Evolutionary conservation across 257 asterid species (phyloP).

Genomic region (Gynochthodes officinalis): DNA sequence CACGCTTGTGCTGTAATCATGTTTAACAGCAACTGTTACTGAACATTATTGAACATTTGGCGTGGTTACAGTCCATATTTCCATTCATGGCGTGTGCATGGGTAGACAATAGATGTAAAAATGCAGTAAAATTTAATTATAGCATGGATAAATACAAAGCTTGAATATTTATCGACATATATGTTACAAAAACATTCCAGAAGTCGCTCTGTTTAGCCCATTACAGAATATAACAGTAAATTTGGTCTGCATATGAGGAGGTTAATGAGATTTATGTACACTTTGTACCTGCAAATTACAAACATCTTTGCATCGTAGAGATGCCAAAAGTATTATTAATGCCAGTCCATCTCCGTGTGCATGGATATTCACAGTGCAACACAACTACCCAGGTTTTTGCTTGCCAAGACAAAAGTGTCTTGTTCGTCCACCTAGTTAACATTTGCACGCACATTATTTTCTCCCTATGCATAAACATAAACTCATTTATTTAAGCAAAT

Average conservation of each 20-base stretch:
- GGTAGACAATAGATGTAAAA: too few species aligned
- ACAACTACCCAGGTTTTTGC: not conserved
- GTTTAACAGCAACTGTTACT: not conserved
- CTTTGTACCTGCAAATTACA: not conserved
- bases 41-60: not conserved
- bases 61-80: not conserved
- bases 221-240: too few species aligned
- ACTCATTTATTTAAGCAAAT: not conserved
- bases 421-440: conserved; percentile 1
- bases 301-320: not conserved
- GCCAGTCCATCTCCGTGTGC: not conserved
- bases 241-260: not conserved
- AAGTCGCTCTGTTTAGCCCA: too few species aligned
- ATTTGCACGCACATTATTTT: not conserved
- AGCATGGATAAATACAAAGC: too few species aligned
- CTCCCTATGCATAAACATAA: not conserved
- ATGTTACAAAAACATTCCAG: too few species aligned
- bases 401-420: not conserved
- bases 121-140: too few species aligned
- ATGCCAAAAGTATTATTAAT: not conserved
- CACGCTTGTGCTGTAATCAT: conserved; percentile 7
- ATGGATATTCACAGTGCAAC: not conserved
- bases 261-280: not conserved
- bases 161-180: too few species aligned
- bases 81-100: not conserved